Evolutionary conservation across 495 filamentous ascomycete species (phyloP), one percentile per base, ranked within the genome.

Genomic region (Xylaria longipes): DNA sequence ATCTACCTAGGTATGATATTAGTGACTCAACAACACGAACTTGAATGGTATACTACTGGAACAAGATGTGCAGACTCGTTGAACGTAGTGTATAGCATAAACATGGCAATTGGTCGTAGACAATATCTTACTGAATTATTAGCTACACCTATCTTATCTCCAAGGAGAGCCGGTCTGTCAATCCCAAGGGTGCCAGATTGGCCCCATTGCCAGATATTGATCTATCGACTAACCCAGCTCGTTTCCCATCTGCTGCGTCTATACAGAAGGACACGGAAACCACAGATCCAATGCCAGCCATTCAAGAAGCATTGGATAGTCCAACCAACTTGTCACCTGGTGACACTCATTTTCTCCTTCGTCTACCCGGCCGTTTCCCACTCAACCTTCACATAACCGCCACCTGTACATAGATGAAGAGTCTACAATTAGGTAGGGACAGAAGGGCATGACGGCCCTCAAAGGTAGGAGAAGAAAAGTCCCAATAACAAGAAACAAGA

Each of bases 291-390:
- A 66, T 22, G 61, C 35, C 61, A 29, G 60, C n/a, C 69, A 58
- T 39, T 48, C 62, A 65, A 65, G 50, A 71, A 56, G 46, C 56
- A 63, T 48, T 57, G 69, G 61, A 29, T 60, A 71, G 50, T 37
- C 69, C 62, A 66, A 71, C 25, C 31, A 41, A 71, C 50, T 39
- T 27, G 20, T 66, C 29, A 48, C 31, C 25, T 33, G 20, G 3
- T 58, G 4, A 46, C 69, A 65, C 65, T 6, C 15, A 9, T 65
- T 65, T 25, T 48, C 50, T 29, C 48, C 33, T 48, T 46, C 11
- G 5, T 22, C 20, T 48, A 58, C 27, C 27, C 37, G 22, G 12
- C 39, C 48, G 35, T 29, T 56, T 27, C 20, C 45, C 43, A 31
- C 27, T 2, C 12, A 17, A 31, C 14, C 27, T 33, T 33, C 43